Percentiles rank a stretch among this genome's conserved stretches.
phyloP scores from a whole-genome alignment of 768 basidiomycete species.

The Termitomyces sp. region DNA sequence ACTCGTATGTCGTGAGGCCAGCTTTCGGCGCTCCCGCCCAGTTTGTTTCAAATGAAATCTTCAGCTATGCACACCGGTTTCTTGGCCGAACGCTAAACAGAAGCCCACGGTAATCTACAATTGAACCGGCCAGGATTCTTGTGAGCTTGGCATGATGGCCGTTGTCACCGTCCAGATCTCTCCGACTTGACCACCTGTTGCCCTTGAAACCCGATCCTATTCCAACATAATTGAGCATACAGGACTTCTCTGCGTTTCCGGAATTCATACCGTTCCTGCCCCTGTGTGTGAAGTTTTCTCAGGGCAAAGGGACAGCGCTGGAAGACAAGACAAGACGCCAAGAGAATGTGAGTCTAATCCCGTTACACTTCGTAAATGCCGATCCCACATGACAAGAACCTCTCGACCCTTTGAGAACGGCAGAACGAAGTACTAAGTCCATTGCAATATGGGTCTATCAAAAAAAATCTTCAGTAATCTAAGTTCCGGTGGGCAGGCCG shows the following conservation, averaged over 20 bases:
- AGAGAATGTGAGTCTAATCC: background rate
- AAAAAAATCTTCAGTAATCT: background rate
- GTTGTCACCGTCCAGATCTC: background rate
- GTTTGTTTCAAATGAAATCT: background rate
- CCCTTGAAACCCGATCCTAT: background rate
- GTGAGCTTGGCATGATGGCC: slow-evolving; percentile 7
- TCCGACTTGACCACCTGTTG: background rate
- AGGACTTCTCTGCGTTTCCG: too few species aligned
- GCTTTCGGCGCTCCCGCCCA: background rate
- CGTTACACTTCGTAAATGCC: background rate
- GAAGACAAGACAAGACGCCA: background rate
- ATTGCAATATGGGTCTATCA: background rate
- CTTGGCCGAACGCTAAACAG: background rate
- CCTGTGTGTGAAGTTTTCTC: background rate
- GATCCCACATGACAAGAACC: background rate
- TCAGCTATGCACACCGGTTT: background rate
- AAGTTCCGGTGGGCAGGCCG: background rate
- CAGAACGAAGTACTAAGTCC: background rate
- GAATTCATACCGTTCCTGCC: background rate
- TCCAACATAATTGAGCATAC: background rate
- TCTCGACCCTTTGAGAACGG: background rate
- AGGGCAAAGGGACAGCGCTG: background rate
- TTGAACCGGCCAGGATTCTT: background rate
- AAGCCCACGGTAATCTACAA: background rate
- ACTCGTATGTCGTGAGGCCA: too few species aligned